Conservation (phyloP, 257 asterid genomes). For the Solanum rostratum region DNA sequence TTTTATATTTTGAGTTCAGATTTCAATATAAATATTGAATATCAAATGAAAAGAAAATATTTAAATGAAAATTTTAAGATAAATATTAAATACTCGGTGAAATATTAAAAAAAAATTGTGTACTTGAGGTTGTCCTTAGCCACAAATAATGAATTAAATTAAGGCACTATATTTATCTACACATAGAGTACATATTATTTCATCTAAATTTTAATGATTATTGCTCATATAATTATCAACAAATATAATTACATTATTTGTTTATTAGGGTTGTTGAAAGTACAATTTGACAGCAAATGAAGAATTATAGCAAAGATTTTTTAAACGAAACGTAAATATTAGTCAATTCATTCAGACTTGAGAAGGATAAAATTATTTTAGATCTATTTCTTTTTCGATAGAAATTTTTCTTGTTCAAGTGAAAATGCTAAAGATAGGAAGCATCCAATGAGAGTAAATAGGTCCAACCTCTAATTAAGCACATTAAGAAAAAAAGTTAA, state of each 20-base stretch:
- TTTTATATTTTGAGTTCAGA: rapidly evolving
- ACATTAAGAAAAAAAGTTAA: not conserved
- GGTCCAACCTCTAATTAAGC: not conserved
- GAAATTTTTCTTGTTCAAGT: not conserved
- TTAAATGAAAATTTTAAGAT: rapidly evolving
- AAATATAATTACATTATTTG: not conserved
- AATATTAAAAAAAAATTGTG: not conserved
- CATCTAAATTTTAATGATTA: not conserved
- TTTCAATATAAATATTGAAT: not conserved
- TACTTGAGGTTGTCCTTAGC: not conserved
- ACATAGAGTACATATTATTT: too few species aligned
- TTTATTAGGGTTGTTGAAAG: not conserved
- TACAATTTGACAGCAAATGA: not conserved
- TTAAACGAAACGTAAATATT: not conserved
- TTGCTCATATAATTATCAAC: not conserved
- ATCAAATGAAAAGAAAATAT: rapidly evolving
- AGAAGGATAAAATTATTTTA: not conserved
- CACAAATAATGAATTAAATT: not conserved
- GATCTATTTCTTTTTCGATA: not conserved
- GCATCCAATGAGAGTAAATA: not conserved
- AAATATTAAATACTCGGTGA: rapidly evolving
- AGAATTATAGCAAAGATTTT: not conserved
- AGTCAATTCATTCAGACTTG: not conserved
- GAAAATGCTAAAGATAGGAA: not conserved
- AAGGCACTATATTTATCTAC: not conserved